phyloP scores from a whole-genome alignment of 2,329 filamentous ascomycete genomes.

The Ophiostoma himal-ulmi region DNA sequence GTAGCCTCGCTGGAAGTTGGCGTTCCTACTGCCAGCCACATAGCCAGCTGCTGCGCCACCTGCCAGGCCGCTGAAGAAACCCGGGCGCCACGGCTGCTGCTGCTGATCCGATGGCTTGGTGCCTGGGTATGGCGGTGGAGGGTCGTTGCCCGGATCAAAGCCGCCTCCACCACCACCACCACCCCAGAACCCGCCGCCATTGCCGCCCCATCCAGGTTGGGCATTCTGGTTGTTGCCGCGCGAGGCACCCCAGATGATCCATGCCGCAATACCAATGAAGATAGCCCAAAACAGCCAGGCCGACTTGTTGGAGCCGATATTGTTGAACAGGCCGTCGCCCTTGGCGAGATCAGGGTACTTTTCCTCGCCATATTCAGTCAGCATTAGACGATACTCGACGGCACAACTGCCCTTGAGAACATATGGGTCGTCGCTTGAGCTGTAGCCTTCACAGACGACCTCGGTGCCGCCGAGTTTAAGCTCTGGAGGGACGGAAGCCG shows the following conservation, averaged over 20 bases:
- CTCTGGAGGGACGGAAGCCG: conserved; percentile 53
- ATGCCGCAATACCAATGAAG: conserved; percentile 54
- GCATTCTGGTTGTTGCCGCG: background rate
- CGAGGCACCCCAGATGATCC: conserved; percentile 56
- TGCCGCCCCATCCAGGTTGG: conserved; percentile 25
- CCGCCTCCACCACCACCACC: conserved; percentile 37
- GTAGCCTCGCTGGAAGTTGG: conserved; percentile 26
- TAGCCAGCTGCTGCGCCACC: conserved; percentile 66
- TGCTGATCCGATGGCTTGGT: conserved; percentile 34
- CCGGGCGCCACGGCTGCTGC: conserved; percentile 56
- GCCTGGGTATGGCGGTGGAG: conserved; percentile 50
- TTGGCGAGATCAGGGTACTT: conserved; percentile 55
- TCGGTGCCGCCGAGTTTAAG: conserved; percentile 76
- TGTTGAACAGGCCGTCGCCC: conserved; percentile 28
- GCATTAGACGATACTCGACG: conserved; percentile 75
- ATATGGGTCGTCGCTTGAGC: conserved; percentile 67
- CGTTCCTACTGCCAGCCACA: conserved; percentile 49
- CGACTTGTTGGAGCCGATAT: background rate
- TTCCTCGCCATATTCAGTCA: conserved; percentile 71
- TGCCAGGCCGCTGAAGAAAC: conserved; percentile 67
- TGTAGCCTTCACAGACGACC: conserved; percentile 88
- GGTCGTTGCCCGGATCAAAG: conserved; percentile 37
- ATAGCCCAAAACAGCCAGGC: conserved; percentile 51
- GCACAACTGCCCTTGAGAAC: conserved; percentile 90
- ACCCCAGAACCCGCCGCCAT: conserved; percentile 36